phyloP scores from a whole-genome alignment of 2,329 filamentous ascomycete species.

The Aphanocladium album region DNA sequence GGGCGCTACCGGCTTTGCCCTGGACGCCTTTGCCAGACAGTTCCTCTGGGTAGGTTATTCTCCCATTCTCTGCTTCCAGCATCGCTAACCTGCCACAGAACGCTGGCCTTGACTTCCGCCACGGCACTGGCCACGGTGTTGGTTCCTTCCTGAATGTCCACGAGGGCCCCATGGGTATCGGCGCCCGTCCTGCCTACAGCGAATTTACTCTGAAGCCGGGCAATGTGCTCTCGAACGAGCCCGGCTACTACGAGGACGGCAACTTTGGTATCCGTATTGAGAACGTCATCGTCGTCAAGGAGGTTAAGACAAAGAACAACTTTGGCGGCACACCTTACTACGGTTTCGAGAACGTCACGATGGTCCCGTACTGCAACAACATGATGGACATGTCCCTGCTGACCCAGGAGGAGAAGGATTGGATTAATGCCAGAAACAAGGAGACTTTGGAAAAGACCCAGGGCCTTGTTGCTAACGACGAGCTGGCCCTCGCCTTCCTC shows the following conservation, averaged over 20 bases:
- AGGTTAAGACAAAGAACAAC: constrained; percentile 77
- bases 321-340: constrained; percentile 94
- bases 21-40: constrained; percentile 84
- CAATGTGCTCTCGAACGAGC: constrained; percentile 94
- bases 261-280: constrained; percentile 94
- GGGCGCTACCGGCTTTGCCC: constrained; percentile 86
- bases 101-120: constrained; percentile 85
- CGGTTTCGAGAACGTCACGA: constrained; percentile 94
- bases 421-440: constrained; percentile 81
- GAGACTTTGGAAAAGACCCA: constrained; percentile 80
- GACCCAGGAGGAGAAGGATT: constrained; percentile 68
- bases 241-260: constrained; percentile 95
- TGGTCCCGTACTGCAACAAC: constrained; percentile 91
- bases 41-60: constrained; percentile 69
- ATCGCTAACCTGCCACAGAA: constrained; percentile 25
- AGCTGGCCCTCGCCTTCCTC: constrained; percentile 72
- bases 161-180: constrained; percentile 94
- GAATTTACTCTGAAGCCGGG: constrained; percentile 87
- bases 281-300: constrained; percentile 87
- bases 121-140: constrained; percentile 93
- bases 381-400: constrained; percentile 73
- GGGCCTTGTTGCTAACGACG: constrained; percentile 67
- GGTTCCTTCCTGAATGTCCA: constrained; percentile 96
- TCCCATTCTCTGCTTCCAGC: background rate
- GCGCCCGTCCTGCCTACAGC: constrained; percentile 83